These are phyloP conservation scores for Aureobasidium mangrovei DNA, from an alignment of 2,329 filamentous ascomycete genomes.

Conservation along the genomic window DNA sequence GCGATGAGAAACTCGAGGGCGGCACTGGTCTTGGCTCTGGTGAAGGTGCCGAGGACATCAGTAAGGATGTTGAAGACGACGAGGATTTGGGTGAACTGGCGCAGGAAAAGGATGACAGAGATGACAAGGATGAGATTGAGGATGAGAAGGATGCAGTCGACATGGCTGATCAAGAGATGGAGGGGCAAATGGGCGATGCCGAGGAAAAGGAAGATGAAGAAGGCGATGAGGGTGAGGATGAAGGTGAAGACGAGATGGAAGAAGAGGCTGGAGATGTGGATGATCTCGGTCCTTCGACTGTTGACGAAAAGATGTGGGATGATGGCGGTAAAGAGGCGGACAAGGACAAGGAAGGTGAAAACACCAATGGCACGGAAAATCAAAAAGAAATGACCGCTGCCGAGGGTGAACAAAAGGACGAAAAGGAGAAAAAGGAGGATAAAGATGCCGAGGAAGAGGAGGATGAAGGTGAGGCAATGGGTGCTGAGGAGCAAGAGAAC, in stretches of 20 bases:
- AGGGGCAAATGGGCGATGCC: constrained; percentile 67
- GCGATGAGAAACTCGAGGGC: constrained; percentile 69
- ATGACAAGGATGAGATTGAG: constrained; percentile 54
- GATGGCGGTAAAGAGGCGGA: constrained; percentile 65
- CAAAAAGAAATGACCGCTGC: constrained; percentile 38
- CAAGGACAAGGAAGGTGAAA: constrained; percentile 70
- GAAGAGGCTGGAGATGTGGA: constrained; percentile 88
- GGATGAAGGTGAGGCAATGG: constrained; percentile 24
- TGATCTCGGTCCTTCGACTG: constrained; percentile 76
- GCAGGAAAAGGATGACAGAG: constrained; percentile 61
- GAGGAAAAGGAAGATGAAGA: constrained; percentile 35
- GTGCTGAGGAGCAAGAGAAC: constrained; percentile 47
- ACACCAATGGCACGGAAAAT: constrained; percentile 40
- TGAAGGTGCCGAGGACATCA: constrained; percentile 93
- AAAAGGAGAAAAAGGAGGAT: constrained; percentile 52
- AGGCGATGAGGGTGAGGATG: constrained; percentile 54
- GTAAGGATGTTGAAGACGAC: constrained; percentile 88
- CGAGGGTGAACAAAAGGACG: constrained; percentile 36
- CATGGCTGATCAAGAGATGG: constrained; percentile 84
- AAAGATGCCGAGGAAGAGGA: constrained; percentile 52
- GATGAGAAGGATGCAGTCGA: constrained; percentile 81
- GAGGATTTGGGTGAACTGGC: constrained; percentile 89
- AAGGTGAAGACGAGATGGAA: constrained; percentile 65
- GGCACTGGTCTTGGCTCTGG: constrained; percentile 93
- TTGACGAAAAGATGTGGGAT: constrained; percentile 99